Base-by-base conservation (phyloP, 768 basidiomycete species). In the Lactarius hatsudake region DNA sequence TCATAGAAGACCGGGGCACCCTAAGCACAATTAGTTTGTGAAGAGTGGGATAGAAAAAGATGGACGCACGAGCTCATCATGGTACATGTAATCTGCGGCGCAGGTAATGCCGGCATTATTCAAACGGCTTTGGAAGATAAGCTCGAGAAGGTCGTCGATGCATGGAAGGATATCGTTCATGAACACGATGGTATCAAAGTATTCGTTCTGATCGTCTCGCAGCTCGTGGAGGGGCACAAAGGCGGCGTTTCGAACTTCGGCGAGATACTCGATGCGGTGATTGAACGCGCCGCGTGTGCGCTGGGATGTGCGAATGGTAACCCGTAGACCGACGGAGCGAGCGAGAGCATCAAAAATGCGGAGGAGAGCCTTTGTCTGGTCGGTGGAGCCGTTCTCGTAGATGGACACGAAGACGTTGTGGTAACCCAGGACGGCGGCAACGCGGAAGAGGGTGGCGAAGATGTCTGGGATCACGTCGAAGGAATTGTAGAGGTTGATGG, bases 161-260 rank as follows among this genome's bases (percentile, higher is more conserved):
- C 97, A 99, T 26, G 97, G 97, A 12, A 99, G 82, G 78, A 99
- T 90, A 77, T 99, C 97, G 84, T 99, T 99, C 95, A 98, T 98
- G 84, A 99, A 99, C 67, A 98, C 81, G 80, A 99, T 92, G 43
- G 90, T 87, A 79, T 99, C 96, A 71, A 98, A 99, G 72, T 93
- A 89, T 78, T 98, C 96, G 75, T 91, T 91, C 75, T 95, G 88
- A 30, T 89, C 80, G 75, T 97, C 96, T 48, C 97, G 84, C 43
- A 97, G 84, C 74, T 98, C 97, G 79, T 96, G 91, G 28, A 98
- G 81, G 1, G 97, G 97, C 2, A 92, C 94, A 76, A 99, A 92
- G 17, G 97, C 97, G 32, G 94, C 90, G 76, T 99, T 98, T 67
- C 97, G 91, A n/a, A 99, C 96, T 75, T 99, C 96, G n/a, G 97